A percentile compares a stretch with the other conserved stretches of the same genome.
Evolutionary conservation across 2,329 filamentous ascomycete genomes (phyloP).

Genomic region (Penicillium verrucosum): DNA sequence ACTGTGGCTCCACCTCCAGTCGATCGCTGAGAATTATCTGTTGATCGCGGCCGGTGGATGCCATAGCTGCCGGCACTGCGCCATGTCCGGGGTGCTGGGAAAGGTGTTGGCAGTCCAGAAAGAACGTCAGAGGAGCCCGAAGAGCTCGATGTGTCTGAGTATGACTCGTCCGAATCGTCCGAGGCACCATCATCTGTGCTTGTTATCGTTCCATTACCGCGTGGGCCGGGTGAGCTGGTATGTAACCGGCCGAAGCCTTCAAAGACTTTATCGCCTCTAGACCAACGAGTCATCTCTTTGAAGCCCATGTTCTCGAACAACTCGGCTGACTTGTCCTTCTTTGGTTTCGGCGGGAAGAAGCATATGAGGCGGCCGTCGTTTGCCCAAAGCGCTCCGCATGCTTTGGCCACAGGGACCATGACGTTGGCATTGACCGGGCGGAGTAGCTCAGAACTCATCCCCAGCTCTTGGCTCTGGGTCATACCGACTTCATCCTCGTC

Average conservation of each 20-base stretch:
- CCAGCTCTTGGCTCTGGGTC: conserved; percentile 44
- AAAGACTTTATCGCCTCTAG: conserved; percentile 54
- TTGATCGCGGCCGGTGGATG: conserved; percentile 54
- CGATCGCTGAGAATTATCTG: conserved; percentile 48
- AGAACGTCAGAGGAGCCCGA: conserved; percentile 46
- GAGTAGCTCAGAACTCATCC: conserved; percentile 51
- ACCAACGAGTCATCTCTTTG: conserved; percentile 48
- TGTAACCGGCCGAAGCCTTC: conserved; percentile 62
- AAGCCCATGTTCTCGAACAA: conserved; percentile 49
- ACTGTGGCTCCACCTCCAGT: conserved; percentile 57
- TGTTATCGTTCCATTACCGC: conserved; percentile 41
- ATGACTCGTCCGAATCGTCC: conserved; percentile 51
- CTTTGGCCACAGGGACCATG: conserved; percentile 61
- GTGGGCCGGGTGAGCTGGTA: conserved; percentile 49
- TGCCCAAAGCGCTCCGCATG: conserved; percentile 57
- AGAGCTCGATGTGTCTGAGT: conserved; percentile 59
- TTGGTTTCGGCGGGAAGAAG: conserved; percentile 55
- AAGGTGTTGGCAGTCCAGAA: conserved; percentile 47
- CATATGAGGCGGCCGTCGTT: conserved; percentile 56
- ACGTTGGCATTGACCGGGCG: conserved; percentile 58
- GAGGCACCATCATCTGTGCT: conserved; percentile 41
- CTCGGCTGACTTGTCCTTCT: conserved; percentile 50
- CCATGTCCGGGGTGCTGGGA: conserved; percentile 52
- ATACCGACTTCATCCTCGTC: conserved; percentile 66
- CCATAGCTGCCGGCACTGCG: conserved; percentile 49